A percentile compares a stretch with the other conserved stretches of the same genome.
These are phyloP conservation scores for Ascochyta viciae-villosae DNA, from an alignment of 2,329 filamentous ascomycete species.

Conservation along the genomic window DNA sequence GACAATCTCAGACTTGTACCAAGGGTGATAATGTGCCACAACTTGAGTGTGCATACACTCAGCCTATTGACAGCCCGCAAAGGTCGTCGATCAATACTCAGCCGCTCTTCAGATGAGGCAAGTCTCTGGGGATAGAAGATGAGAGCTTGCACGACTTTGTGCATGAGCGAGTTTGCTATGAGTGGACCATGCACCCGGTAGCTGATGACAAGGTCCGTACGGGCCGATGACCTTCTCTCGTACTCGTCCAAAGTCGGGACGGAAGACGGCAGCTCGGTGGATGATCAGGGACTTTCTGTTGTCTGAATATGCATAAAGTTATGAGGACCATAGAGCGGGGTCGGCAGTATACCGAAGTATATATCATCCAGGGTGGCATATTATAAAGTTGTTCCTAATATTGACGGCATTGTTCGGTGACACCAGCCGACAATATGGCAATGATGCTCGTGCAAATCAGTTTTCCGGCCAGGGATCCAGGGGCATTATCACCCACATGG, in stretches of 20 bases:
- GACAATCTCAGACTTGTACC: too few relatives aligned
- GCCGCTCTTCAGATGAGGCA: neutral
- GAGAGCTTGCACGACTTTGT: neutral
- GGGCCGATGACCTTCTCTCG: slow-evolving; percentile 2
- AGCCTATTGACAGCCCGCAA: neutral
- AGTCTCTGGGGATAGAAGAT: neutral
- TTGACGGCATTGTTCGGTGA: neutral
- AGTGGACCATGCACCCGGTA: neutral
- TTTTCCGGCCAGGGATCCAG: neutral
- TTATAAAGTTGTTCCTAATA: neutral
- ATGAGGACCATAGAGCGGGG: neutral
- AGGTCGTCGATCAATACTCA: neutral
- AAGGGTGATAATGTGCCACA: too few relatives aligned
- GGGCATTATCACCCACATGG: neutral
- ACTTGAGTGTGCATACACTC: too few relatives aligned
- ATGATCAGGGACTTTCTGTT: neutral
- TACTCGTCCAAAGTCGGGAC: neutral
- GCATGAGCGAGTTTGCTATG: neutral
- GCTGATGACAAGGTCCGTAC: neutral
- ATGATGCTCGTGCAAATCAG: slow-evolving; percentile 4
- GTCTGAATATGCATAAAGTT: neutral
- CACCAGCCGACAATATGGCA: neutral
- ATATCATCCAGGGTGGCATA: neutral
- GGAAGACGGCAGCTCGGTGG: neutral
- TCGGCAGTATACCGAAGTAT: slow-evolving; percentile 1